A percentile compares a stretch with the other conserved stretches of the same genome.
These are phyloP conservation scores for Periconia sp. DNA, from an alignment of 2,329 filamentous ascomycete species.

Conservation along the genomic window DNA sequence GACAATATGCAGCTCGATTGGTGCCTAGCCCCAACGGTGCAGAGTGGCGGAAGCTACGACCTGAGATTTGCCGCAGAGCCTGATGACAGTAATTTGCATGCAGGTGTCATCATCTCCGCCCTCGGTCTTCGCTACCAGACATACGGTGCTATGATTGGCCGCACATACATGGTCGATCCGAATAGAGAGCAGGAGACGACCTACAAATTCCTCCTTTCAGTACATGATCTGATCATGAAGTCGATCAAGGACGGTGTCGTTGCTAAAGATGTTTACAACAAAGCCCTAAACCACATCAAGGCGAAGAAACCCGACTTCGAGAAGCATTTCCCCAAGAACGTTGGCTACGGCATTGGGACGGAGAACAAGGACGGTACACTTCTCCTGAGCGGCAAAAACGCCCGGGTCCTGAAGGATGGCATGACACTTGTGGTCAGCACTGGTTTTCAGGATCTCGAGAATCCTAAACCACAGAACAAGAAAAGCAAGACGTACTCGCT, in stretches of 20 bases:
- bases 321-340: slow-evolving; percentile 91
- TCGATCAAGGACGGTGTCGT: slow-evolving; percentile 85
- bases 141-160: slow-evolving; percentile 89
- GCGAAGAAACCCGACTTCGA: slow-evolving; percentile 94
- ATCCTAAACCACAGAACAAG: slow-evolving; percentile 86
- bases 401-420: slow-evolving; percentile 83
- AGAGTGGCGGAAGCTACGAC: slow-evolving; percentile 96
- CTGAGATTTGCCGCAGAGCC: slow-evolving; percentile 79
- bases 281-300: slow-evolving; percentile 79
- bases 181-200: slow-evolving; percentile 95
- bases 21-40: slow-evolving; percentile 87
- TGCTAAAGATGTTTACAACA: slow-evolving; percentile 90
- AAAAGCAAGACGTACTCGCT: slow-evolving; percentile 88
- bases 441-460: slow-evolving; percentile 87
- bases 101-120: slow-evolving; percentile 90
- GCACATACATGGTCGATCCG: slow-evolving; percentile 95
- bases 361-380: slow-evolving; percentile 87
- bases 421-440: slow-evolving; percentile 95
- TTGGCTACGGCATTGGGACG: slow-evolving; percentile 90
- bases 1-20: slow-evolving; percentile 91
- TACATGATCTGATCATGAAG: slow-evolving; percentile 90
- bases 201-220: slow-evolving; percentile 84
- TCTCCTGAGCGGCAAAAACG: slow-evolving; percentile 85
- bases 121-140: slow-evolving; percentile 95
- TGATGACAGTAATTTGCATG: slow-evolving; percentile 80